A percentile compares a stretch with the other conserved stretches of the same genome.
phyloP scores from a whole-genome alignment of 768 basidiomycete genomes.

The Suillus hirtellus region DNA sequence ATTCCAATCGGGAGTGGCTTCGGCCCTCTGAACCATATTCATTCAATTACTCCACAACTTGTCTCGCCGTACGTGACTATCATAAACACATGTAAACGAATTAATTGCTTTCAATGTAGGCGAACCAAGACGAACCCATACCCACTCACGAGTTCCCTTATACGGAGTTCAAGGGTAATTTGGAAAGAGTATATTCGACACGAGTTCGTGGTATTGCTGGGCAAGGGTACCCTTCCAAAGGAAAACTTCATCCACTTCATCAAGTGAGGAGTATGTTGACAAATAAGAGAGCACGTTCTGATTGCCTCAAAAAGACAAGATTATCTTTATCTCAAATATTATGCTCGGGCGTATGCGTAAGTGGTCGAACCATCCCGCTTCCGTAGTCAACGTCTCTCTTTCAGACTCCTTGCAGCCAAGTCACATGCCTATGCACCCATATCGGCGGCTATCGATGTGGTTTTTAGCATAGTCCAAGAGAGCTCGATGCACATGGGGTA shows the following conservation, averaged over 20 bases:
- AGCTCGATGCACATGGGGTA: conserved; percentile 69
- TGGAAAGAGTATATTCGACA: conserved; percentile 84
- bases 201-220: conserved; percentile 78
- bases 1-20: conserved; percentile 68
- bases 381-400: not conserved
- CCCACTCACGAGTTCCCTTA: conserved; percentile 67
- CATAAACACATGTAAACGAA: not conserved
- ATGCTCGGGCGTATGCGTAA: conserved; percentile 78
- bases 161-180: conserved; percentile 49
- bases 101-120: conserved; percentile 34
- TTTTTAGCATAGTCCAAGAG: conserved; percentile 67
- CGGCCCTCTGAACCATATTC: conserved; percentile 88
- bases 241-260: conserved; percentile 83
- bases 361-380: conserved; percentile 16
- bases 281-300: not conserved
- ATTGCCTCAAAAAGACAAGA: conserved; percentile 57
- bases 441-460: conserved; percentile 58
- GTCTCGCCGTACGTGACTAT: conserved; percentile 55
- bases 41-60: conserved; percentile 47
- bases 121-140: conserved; percentile 60
- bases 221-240: conserved; percentile 63
- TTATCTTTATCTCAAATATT: conserved; percentile 80
- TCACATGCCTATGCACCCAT: conserved; percentile 65
- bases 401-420: conserved; percentile 77
- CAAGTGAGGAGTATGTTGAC: conserved; percentile 47